Evolutionary conservation across 768 basidiomycete species (phyloP), one percentile per base, ranked within the genome.

Genomic region (Lentinula guzmanii): DNA sequence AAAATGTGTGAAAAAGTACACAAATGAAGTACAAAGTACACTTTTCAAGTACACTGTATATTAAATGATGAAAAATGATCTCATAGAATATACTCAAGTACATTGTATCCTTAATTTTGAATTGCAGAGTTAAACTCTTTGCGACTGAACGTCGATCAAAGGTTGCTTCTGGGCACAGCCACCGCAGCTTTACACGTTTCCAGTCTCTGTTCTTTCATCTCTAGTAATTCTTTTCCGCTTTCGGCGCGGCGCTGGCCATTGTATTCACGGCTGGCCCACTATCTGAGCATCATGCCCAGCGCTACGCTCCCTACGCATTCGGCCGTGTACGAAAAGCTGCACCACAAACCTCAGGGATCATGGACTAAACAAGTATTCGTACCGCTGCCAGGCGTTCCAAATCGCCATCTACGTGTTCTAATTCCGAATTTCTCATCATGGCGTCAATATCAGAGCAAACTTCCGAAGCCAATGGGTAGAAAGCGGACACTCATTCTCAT

Each of bases 311-410:
- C 62, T 34, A 52, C 35, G 11, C 39, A 62, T 34, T 62, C 62
- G 10, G 52, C 62, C 11, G 57, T 51, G 24, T 52, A 58, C 52
- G 62, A 57, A 52, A 62, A 62, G 50, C 7, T 52, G 15, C 45
- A 50, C 59, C 55, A 58, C 39, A 41, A 43, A 45, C 54, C 61
- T 35, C 63, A 66, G 34, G 63, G 65, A 16, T 66, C 71, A 21
- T 75, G 75, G 77, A 68, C 75, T 34, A 66, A 77, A 51, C 74
- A 78, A 58, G 62, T 81, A 53, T 75, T 74, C 56, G 57, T 77
- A 46, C 76, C 81, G 50, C 69, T 79, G 18, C 71, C 76, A 15
- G 73, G 74, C 64, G 54, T 75, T 24, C 72, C 67, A 55, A 70
- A 73, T 18, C 77, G 77, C 60, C 72, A 75, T 43, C 65, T 80